phyloP scores from a whole-genome alignment of 78 protist species.

The Cavenderia fasciculata region DNA sequence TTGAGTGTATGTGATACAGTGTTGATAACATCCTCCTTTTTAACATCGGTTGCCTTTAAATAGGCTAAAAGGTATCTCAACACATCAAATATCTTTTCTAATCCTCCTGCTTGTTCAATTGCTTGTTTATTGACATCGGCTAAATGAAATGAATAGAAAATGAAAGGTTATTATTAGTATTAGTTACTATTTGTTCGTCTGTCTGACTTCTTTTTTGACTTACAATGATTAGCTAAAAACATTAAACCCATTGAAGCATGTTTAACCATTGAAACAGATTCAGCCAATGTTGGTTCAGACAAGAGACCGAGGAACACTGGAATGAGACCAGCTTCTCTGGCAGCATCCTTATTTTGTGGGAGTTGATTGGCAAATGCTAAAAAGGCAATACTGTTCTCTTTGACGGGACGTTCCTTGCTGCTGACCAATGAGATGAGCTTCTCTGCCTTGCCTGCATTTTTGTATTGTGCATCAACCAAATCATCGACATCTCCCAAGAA shows the following conservation, averaged over 20 bases:
- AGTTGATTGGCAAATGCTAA: conserved; percentile 69
- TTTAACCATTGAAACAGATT: conserved; percentile 31
- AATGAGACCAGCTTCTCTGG: conserved; percentile 55
- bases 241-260: conserved; percentile 62
- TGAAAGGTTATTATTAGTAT: conserved; percentile 9
- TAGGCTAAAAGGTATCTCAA: conserved; percentile 19
- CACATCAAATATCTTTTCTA: conserved; percentile 34
- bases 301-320: conserved; percentile 4
- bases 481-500: conserved; percentile 74
- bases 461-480: neutral
- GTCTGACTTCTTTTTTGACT: neutral
- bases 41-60: conserved; percentile 28
- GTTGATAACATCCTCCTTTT: conserved; percentile 36
- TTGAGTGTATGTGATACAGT: conserved; percentile 53
- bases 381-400: conserved; percentile 35
- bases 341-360: conserved; percentile 44
- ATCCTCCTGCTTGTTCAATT: conserved; percentile 22
- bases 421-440: conserved; percentile 5
- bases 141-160: neutral
- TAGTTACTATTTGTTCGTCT: neutral
- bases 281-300: conserved; percentile 4
- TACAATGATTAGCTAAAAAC: conserved; percentile 65
- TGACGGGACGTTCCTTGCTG: conserved; percentile 45
- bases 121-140: conserved; percentile 63
- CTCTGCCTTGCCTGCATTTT: conserved; percentile 16